Conservation (phyloP, 1,284 basidiomycete genomes). For the Leccinum griseonigrum region DNA sequence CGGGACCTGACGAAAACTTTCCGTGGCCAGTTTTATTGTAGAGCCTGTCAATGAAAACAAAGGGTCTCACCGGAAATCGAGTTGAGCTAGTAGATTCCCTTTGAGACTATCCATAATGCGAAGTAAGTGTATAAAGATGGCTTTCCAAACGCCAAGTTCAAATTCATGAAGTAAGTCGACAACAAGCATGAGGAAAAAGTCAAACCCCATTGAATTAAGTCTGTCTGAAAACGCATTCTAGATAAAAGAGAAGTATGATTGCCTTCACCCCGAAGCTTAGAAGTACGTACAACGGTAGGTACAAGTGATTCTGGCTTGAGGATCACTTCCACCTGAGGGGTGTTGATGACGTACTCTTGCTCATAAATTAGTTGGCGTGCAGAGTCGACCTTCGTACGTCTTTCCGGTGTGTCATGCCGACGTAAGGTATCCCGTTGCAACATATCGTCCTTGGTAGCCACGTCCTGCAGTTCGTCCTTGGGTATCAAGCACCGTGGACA, state of each 20-base stretch:
- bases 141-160: no score
- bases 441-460: no score
- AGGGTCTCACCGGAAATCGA: background rate
- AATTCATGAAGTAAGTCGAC: no score
- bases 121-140: no score
- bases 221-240: background rate
- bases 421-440: no score
- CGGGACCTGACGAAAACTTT: conserved; percentile 8
- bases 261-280: background rate
- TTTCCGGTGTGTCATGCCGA: no score
- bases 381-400: no score
- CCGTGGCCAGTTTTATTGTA: background rate
- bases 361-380: background rate
- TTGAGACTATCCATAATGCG: no score
- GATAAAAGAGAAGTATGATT: background rate
- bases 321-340: background rate
- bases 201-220: background rate
- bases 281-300: background rate
- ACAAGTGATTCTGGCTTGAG: background rate
- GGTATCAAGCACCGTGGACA: no score
- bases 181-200: background rate
- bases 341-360: background rate
- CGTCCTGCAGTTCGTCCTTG: no score
- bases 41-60: background rate
- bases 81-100: background rate